phyloP scores from a whole-genome alignment of 768 basidiomycete species.

The Dioszegia crocea region DNA sequence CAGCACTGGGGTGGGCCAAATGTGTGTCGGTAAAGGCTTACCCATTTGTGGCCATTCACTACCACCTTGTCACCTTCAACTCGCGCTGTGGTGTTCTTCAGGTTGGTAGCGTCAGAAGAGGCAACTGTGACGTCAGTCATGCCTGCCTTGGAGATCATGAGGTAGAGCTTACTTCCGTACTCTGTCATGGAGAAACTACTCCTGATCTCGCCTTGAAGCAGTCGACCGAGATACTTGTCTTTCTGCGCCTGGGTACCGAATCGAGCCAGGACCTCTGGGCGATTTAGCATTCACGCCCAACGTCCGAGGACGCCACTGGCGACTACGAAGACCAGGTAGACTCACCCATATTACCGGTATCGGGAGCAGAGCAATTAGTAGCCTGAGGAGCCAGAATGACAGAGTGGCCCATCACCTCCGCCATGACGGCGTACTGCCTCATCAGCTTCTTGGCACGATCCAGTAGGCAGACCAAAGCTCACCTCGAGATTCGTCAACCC shows the following conservation, averaged over 20 bases:
- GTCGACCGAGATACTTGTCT: conserved; percentile 77
- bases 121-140: conserved; percentile 56
- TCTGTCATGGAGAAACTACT: conserved; percentile 94
- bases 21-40: conserved; percentile 41
- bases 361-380: conserved; percentile 91
- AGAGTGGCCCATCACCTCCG: conserved; percentile 83
- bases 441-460: neutral
- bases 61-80: conserved; percentile 81
- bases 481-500: conserved; percentile 93
- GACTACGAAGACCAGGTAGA: neutral
- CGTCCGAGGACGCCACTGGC: neutral
- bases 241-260: conserved; percentile 91
- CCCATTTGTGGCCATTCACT: conserved; percentile 95
- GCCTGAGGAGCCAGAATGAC: conserved; percentile 77
- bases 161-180: conserved; percentile 61
- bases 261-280: conserved; percentile 84
- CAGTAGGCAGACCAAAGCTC: conserved; percentile 17
- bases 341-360: conserved; percentile 96
- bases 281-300: neutral
- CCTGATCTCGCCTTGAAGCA: conserved; percentile 87
- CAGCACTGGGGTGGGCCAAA: neutral
- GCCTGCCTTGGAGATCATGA: neutral
- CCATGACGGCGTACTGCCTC: conserved; percentile 87
- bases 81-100: conserved; percentile 68
- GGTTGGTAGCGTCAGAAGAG: conserved; percentile 95